Conservation (phyloP, 192 early-diverging fungal species). For the Globomyces pollinis-pini region DNA sequence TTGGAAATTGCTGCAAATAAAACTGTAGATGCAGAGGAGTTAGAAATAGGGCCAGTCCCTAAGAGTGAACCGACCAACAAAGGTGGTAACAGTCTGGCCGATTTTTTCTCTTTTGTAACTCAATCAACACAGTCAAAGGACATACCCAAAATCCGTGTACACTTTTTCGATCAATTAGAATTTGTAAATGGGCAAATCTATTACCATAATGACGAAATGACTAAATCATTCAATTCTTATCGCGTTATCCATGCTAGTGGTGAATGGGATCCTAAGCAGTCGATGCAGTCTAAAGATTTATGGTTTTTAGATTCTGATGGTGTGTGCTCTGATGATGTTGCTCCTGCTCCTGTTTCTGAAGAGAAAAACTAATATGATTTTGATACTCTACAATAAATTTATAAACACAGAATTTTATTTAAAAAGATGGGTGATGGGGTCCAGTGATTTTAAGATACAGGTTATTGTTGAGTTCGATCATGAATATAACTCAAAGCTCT, state of each 20-base stretch:
- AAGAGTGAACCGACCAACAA: background rate
- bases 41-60: background rate
- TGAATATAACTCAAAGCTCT: too few relatives aligned
- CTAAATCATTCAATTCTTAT: background rate
- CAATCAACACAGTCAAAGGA: too few relatives aligned
- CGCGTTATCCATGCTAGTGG: background rate
- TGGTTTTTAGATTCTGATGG: background rate
- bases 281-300: background rate
- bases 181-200: constrained; percentile 3
- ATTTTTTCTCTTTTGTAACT: background rate
- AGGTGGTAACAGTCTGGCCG: background rate
- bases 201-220: background rate
- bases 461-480: too few relatives aligned
- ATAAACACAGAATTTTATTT: too few relatives aligned
- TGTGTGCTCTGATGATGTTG: background rate
- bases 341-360: background rate
- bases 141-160: background rate
- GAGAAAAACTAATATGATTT: constrained; percentile 4
- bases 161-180: constrained; percentile 8
- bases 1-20: background rate
- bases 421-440: too few relatives aligned
- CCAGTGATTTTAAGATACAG: too few relatives aligned
- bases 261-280: background rate
- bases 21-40: background rate
- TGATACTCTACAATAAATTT: too few relatives aligned